Base-by-base conservation (phyloP, 257 asterid species). In the Solanum clarkiae region DNA sequence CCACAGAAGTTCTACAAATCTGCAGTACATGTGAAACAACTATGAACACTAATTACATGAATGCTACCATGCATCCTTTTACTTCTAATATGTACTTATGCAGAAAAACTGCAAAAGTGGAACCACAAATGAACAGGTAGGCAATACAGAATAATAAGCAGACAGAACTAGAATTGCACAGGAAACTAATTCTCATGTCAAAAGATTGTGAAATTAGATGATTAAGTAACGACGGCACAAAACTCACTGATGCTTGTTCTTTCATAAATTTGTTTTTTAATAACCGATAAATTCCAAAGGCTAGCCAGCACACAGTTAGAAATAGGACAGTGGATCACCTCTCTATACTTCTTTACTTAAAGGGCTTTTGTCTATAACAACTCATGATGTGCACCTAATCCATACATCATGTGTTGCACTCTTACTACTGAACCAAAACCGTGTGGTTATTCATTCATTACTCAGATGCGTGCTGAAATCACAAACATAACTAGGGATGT, bases 1-100 rank as follows among this genome's bases (percentile, higher is more conserved):
- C 99, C 99, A 97, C 80, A 95, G 85, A 84, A 97, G 96, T 87
- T 97, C 99, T 42, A 97, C 98, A 13, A 97, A 97, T 90, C 99
- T 97, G 98, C 88, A 91, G 70, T 83, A 86, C 59, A 90, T 26
- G 83, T 16, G 54, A 80, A 83, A n/a, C n/a, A 56, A 62, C 80
- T 49, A 86, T 62, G 80, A 68, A 36, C 69, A 86, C 68, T 49
- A 49, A 49, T 62, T 75, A 75, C 62, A 75, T 24, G 57, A 74
- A 49, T 51, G 63, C 17, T 24, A 51, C 24, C 82, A 77, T 77
- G 63, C 2, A 0, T 77, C 15, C 63, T 26, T 77, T 77, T 51
- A 6, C 47, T 26, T 2, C 17, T 77, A 26, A 77, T 77, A 77
- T 51, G 45, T n/a, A 77, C 82, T 51, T 8, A 51, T 4, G 60